Evolutionary conservation across 495 filamentous ascomycete species (phyloP), one percentile per base, ranked within the genome.

Genomic region (Aspergillus hancockii): DNA sequence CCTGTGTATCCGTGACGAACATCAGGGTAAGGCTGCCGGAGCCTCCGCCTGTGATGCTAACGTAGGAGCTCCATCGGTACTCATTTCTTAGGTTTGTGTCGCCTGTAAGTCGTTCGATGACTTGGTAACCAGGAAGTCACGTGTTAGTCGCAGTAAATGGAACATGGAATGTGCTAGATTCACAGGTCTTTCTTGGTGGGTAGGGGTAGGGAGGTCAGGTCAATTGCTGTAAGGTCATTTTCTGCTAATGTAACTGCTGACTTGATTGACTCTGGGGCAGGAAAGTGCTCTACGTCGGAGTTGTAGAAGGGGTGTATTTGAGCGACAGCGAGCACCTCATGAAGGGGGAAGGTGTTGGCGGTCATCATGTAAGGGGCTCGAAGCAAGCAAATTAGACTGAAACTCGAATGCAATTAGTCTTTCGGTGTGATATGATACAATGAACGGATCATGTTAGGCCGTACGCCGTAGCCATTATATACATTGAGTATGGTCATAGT

Each of bases 221-320:
- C 18, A 22, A 10, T n/a, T 18, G 40, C 51, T 25, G 14, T n/a
- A 0, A 34, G 5, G 19, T 14, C n/a, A 8, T 18, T 41, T 7
- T 41, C 8, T 4, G 36, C 18, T 6, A 19, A 54, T 51, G 32
- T n/a, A 16, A 38, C 22, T 16, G 34, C 31, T 16, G 8, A 41
- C 40, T 34, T 6, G 1, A 67, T 54, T 8, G 32, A 23, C 23
- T 46, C 43, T 18, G 32, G 19, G 47, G 61, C 54, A 0, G 67
- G 64, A 14, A 67, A 67, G 53, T 67, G 67, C 14, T 45, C 19
- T 6, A 41, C 46, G 13, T 32, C 31, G 2, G 41, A 43, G 25
- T 58, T 62, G 49, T 75, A 75, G 23, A 75, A 73, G 8, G 67
- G 67, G 36, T 75, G 72, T 4, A 58, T 65, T 28, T 40, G 51